Percentiles rank a stretch among this genome's conserved stretches.
Conservation (phyloP, 2,329 filamentous ascomycete species). For the Colletotrichum eremochloae region DNA sequence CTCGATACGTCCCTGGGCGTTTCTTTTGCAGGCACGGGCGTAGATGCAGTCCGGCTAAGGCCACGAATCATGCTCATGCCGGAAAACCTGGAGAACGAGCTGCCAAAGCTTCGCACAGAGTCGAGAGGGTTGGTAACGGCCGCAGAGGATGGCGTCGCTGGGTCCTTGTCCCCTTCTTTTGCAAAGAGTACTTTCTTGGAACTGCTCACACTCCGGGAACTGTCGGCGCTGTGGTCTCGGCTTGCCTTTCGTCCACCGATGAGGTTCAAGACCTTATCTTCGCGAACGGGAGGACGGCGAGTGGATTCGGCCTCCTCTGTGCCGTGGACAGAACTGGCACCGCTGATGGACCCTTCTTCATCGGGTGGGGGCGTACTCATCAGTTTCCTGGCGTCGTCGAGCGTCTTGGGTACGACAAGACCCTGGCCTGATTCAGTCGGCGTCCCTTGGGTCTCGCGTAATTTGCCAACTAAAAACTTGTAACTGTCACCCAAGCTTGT, state of each 20-base stretch:
- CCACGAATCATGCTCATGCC: conserved; percentile 80
- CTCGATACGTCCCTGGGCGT: neutral
- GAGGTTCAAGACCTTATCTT: conserved; percentile 78
- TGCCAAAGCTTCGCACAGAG: conserved; percentile 85
- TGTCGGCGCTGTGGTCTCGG: conserved; percentile 84
- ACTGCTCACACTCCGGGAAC: conserved; percentile 73
- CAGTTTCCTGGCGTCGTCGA: conserved; percentile 92
- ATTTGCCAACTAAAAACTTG: conserved; percentile 89
- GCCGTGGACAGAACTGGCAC: conserved; percentile 65
- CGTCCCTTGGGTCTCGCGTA: conserved; percentile 77
- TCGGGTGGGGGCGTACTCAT: conserved; percentile 79
- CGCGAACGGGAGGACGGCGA: conserved; percentile 53
- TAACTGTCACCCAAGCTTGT: conserved; percentile 92
- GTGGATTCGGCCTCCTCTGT: conserved; percentile 51
- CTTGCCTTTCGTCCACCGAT: conserved; percentile 73
- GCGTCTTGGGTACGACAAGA: conserved; percentile 82
- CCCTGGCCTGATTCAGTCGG: conserved; percentile 57
- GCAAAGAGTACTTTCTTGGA: conserved; percentile 69
- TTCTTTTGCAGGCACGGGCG: conserved; percentile 53
- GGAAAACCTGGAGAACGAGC: conserved; percentile 82
- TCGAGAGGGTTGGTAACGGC: conserved; percentile 65
- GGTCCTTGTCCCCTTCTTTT: conserved; percentile 56
- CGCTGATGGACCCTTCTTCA: conserved; percentile 72
- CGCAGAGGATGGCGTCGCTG: conserved; percentile 38
- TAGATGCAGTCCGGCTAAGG: conserved; percentile 73